Percentiles rank a stretch among this genome's conserved stretches.
Conservation (phyloP, 305 asterid genomes). For the Fraxinus angustifolia region DNA sequence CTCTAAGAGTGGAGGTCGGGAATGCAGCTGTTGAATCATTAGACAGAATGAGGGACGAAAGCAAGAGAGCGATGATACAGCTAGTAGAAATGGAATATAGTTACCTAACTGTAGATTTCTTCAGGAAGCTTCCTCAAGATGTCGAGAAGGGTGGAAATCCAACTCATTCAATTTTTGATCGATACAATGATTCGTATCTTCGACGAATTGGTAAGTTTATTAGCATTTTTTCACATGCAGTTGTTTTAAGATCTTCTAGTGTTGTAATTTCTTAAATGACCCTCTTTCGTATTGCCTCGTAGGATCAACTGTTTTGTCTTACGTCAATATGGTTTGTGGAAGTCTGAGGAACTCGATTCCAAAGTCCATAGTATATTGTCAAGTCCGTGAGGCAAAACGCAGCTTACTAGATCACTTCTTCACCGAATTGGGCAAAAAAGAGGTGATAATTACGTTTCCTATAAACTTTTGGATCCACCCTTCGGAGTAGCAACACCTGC, state of each 20-base stretch:
- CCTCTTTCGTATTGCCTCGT: constrained; percentile 2
- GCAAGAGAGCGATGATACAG: constrained; percentile 65
- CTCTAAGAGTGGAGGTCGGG: constrained; percentile 63
- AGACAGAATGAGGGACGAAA: constrained; percentile 68
- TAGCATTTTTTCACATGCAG: background rate
- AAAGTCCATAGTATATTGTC: constrained; percentile 66
- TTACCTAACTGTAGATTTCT: constrained; percentile 74
- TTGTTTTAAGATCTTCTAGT: constrained; percentile 5
- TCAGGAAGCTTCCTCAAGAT: constrained; percentile 81
- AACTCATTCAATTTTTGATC: constrained; percentile 63
- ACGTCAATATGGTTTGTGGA: constrained; percentile 68
- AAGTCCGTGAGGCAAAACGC: constrained; percentile 85
- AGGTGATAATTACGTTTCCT: constrained; percentile 32
- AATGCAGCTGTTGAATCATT: constrained; percentile 64
- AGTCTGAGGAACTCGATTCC: constrained; percentile 74
- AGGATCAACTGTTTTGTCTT: constrained; percentile 69
- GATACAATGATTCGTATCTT: constrained; percentile 64
- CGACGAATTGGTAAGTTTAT: constrained; percentile 52
- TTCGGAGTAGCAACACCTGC: background rate
- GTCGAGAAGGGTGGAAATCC: constrained; percentile 84
- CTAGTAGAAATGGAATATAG: constrained; percentile 71
- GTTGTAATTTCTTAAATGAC: background rate
- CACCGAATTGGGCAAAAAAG: constrained; percentile 57
- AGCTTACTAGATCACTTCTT: constrained; percentile 69
- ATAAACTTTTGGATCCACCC: background rate